These are phyloP conservation scores for Lachancea lanzarotensis DNA, from an alignment of 805 yeast genomes.

Conservation along the genomic window DNA sequence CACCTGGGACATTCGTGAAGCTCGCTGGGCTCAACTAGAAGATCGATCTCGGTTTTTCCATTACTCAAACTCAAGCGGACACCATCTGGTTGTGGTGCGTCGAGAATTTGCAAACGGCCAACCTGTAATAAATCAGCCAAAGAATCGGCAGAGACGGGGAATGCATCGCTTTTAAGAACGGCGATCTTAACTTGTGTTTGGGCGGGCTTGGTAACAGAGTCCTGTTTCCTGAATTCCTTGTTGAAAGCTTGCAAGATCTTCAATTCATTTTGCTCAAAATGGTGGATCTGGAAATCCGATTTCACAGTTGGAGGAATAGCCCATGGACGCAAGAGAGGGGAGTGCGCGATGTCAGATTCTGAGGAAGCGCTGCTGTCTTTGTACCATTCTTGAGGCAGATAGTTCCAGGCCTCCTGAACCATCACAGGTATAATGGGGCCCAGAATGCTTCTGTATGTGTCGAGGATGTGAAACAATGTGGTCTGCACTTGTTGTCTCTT, in stretches of 20 bases:
- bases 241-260: slow-evolving; percentile 17
- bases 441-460: slow-evolving; percentile 56
- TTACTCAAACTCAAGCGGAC: slow-evolving; percentile 21
- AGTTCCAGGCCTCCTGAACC: slow-evolving; percentile 84
- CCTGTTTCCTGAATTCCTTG: slow-evolving; percentile 14
- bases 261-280: slow-evolving; percentile 19
- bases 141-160: slow-evolving; percentile 34
- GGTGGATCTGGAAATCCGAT: not conserved
- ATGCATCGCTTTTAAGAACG: slow-evolving; percentile 1
- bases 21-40: slow-evolving; percentile 36
- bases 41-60: slow-evolving; percentile 22
- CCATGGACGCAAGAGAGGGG: slow-evolving; percentile 13
- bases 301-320: not conserved
- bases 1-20: slow-evolving; percentile 82
- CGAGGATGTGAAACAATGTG: slow-evolving; percentile 54
- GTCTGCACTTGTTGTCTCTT: slow-evolving; percentile 46
- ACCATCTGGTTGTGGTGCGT: slow-evolving; percentile 16
- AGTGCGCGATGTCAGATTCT: slow-evolving; percentile 10
- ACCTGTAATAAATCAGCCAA: slow-evolving; percentile 56
- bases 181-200: slow-evolving; percentile 29
- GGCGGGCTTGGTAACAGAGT: slow-evolving; percentile 22
- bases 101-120: slow-evolving; percentile 41
- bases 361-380: slow-evolving; percentile 4
- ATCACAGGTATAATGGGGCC: slow-evolving; percentile 80
- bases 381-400: slow-evolving; percentile 35